A percentile compares a stretch with the other conserved stretches of the same genome.
phyloP scores from a whole-genome alignment of 345 rosid genomes.

The Syzygium aromaticum region DNA sequence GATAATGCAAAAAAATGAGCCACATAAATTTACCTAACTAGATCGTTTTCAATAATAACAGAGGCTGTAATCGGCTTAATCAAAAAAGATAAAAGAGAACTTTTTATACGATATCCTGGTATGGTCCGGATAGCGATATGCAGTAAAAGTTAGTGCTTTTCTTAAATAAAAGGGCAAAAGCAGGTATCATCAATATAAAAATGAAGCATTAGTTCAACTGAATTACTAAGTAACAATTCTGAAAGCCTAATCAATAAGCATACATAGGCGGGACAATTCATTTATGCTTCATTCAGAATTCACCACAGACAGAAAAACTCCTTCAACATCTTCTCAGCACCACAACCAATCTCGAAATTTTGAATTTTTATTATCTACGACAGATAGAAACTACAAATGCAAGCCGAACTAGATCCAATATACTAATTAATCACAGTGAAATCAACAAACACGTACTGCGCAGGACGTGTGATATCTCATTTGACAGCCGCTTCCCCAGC shows the following conservation, averaged over 20 bases:
- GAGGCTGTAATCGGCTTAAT: background rate
- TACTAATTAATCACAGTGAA: background rate
- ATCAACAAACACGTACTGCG: constrained; percentile 11
- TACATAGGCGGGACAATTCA: background rate
- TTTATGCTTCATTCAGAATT: background rate
- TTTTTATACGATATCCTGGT: background rate
- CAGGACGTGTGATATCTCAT: constrained; percentile 13
- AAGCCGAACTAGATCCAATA: background rate
- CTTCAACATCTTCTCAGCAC: background rate
- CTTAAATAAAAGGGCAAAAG: background rate
- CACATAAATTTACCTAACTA: background rate
- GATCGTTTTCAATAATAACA: background rate
- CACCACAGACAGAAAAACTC: background rate
- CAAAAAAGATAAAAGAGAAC: background rate
- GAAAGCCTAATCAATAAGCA: background rate
- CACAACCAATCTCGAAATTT: background rate
- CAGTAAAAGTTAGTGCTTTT: background rate
- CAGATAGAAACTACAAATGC: background rate
- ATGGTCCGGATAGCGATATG: background rate
- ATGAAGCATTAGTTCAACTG: background rate
- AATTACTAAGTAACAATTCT: background rate
- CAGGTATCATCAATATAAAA: background rate
- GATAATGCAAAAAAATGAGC: background rate
- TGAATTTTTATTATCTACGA: background rate
- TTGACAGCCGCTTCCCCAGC: background rate